Percentiles rank a stretch among this genome's conserved stretches.
Evolutionary conservation across 2,329 filamentous ascomycete genomes (phyloP).

Genomic region (Cladosporium oxysporum): DNA sequence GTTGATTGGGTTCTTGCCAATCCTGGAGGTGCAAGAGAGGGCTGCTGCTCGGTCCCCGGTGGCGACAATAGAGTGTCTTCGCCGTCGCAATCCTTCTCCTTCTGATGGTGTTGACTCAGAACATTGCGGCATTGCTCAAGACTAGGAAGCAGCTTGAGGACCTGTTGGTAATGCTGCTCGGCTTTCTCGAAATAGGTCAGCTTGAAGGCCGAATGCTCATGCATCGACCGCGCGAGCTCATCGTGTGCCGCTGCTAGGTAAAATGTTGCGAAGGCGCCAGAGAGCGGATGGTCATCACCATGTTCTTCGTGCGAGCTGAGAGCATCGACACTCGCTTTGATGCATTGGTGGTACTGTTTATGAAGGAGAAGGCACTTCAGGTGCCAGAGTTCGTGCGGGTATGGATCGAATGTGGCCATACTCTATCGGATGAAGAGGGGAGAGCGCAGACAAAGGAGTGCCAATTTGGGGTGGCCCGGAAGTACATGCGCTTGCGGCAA

Average conservation of each 20-base stretch:
- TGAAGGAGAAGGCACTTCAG: conserved; percentile 36
- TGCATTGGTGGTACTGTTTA: conserved; percentile 35
- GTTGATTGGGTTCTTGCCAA: neutral
- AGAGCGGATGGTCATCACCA: conserved; percentile 23
- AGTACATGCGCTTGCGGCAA: neutral
- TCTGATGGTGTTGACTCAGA: neutral
- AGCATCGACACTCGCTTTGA: conserved; percentile 33
- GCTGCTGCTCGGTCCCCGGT: neutral
- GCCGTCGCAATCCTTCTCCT: neutral
- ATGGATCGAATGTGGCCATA: conserved; percentile 20
- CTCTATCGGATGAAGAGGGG: neutral
- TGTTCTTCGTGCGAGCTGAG: conserved; percentile 22
- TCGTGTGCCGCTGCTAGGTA: conserved; percentile 51
- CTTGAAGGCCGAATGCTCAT: conserved; percentile 50
- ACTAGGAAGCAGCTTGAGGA: neutral
- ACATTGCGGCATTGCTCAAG: neutral
- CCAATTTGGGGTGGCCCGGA: neutral
- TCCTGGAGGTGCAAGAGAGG: neutral
- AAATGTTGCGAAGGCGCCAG: conserved; percentile 45
- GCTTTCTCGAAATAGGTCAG: conserved; percentile 44
- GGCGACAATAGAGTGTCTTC: neutral
- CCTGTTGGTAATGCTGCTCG: conserved; percentile 40
- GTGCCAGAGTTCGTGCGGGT: conserved; percentile 31
- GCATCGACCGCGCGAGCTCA: conserved; percentile 48
- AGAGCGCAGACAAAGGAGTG: neutral